Evolutionary conservation across 768 basidiomycete genomes (phyloP), one percentile per base, ranked within the genome.

Genomic region (Lactifluus hygrophoroides): DNA sequence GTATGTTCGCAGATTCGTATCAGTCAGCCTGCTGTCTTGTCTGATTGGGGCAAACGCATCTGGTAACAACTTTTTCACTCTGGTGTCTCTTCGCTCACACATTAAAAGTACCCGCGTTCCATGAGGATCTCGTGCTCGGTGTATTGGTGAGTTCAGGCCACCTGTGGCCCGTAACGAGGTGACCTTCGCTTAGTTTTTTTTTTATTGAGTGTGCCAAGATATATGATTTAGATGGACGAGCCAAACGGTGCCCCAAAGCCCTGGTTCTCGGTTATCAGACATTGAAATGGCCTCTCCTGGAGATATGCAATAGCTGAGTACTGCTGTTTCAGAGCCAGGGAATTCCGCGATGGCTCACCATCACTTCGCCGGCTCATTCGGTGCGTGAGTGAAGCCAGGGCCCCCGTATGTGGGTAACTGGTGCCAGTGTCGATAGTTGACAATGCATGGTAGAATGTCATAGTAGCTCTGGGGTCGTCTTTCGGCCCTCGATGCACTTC

Each of bases 331-430:
- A 23, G 28, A 10, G 8, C 25, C 21, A 17, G 6, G 27, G 13
- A 16, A 25, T 6, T 5, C 28, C 27, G 25, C 25, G 45, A 46
- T 27, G 10, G 32, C 32, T 32, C 32, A 32, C 32, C 32, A n/a
- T n/a, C 32, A 10, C 10, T 38, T 11, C 48, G 44, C 25, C 56
- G 56, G 49, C 48, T 35, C 49, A 21, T 57, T 57, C 56, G 56
- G 56, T 51, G 42, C 48, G 49, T 21, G 34, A 8, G 48, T 57
- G 48, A 21, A 49, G 38, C 17, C n/a, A n/a, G n/a, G n/a, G n/a
- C 17, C 30, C 14, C n/a, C 23, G 21, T 27, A 19, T 14, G 11
- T 14, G 54, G 23, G 13, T 28, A 28, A 38, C 1, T 27, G 21
- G 28, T 37, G 45, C 14, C 35, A 34, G 21, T 37, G 8, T 19